A percentile compares a stretch with the other conserved stretches of the same genome.
These are phyloP conservation scores for Bathelium albidoporum DNA, from an alignment of 495 filamentous ascomycete species.

Conservation along the genomic window DNA sequence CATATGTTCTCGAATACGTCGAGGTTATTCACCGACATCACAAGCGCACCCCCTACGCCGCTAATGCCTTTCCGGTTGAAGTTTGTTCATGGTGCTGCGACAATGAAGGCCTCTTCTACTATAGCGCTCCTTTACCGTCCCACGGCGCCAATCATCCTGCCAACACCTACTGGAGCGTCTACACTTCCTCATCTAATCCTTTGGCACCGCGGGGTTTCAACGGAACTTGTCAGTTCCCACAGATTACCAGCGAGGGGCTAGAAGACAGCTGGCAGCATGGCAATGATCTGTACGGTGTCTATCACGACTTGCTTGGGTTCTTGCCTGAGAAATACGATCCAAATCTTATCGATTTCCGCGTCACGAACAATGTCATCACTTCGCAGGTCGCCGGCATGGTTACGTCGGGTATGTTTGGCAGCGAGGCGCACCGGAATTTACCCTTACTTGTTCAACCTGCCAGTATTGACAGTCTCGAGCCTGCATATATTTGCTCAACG, in stretches of 20 bases:
- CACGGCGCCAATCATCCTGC: conserved; percentile 29
- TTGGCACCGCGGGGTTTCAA: conserved; percentile 44
- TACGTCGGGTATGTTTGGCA: conserved; percentile 44
- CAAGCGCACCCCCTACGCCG: conserved; percentile 56
- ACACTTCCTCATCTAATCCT: conserved; percentile 43
- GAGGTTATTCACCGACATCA: conserved; percentile 64
- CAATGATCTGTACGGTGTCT: conserved; percentile 49
- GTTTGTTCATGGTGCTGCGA: conserved; percentile 51
- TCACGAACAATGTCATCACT: conserved; percentile 59
- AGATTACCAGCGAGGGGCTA: conserved; percentile 51
- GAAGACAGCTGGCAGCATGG: conserved; percentile 57
- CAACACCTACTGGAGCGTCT: conserved; percentile 45
- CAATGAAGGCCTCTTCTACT: conserved; percentile 48
- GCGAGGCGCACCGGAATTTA: neutral
- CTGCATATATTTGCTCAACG: conserved; percentile 44
- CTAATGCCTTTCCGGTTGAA: conserved; percentile 55
- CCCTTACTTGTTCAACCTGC: conserved; percentile 40
- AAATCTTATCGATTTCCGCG: conserved; percentile 41
- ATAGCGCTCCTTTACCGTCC: conserved; percentile 35
- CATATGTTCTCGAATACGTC: conserved; percentile 50
- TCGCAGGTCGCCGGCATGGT: conserved; percentile 56
- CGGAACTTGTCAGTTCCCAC: conserved; percentile 57
- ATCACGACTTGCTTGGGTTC: conserved; percentile 48
- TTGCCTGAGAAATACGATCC: conserved; percentile 38
- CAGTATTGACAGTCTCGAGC: conserved; percentile 50